A percentile compares a stretch with the other conserved stretches of the same genome.
phyloP scores from a whole-genome alignment of 768 basidiomycete genomes.

The Phaeolepiota aurea region DNA sequence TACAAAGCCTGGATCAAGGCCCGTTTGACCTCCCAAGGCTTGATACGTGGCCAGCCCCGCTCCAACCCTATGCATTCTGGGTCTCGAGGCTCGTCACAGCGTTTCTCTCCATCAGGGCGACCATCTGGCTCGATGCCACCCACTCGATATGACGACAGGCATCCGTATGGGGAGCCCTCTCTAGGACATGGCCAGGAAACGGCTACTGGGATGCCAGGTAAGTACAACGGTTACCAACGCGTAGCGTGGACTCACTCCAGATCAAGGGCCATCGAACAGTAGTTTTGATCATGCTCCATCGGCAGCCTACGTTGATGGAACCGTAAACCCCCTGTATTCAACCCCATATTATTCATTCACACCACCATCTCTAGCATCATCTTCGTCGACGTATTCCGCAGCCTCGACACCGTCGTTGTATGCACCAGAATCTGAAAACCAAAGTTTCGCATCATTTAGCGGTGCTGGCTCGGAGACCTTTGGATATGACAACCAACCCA shows the following conservation, averaged over 20 bases:
- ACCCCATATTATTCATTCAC: background rate
- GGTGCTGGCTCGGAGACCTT: background rate
- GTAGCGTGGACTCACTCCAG: background rate
- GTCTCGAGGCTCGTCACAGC: slow-evolving; percentile 16
- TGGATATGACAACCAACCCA: slow-evolving; percentile 1
- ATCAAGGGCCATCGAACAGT: background rate
- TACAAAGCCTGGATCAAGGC: slow-evolving; percentile 84
- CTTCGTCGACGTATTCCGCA: background rate
- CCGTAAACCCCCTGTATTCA: background rate
- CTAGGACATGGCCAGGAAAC: no score
- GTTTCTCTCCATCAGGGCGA: slow-evolving; percentile 3
- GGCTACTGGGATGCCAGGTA: background rate
- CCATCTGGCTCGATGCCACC: no score
- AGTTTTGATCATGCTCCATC: background rate
- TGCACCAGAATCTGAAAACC: background rate
- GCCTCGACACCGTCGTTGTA: background rate
- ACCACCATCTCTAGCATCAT: background rate
- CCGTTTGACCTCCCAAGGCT: slow-evolving; percentile 66
- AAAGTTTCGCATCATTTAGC: background rate
- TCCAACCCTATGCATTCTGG: slow-evolving; percentile 38
- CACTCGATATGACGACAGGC: no score
- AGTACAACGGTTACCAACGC: background rate
- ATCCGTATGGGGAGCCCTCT: no score
- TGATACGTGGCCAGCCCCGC: slow-evolving; percentile 78
- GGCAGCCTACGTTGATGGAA: background rate